Base-by-base conservation (phyloP, 768 basidiomycete species). In the Pleurotus tuoliensis region DNA sequence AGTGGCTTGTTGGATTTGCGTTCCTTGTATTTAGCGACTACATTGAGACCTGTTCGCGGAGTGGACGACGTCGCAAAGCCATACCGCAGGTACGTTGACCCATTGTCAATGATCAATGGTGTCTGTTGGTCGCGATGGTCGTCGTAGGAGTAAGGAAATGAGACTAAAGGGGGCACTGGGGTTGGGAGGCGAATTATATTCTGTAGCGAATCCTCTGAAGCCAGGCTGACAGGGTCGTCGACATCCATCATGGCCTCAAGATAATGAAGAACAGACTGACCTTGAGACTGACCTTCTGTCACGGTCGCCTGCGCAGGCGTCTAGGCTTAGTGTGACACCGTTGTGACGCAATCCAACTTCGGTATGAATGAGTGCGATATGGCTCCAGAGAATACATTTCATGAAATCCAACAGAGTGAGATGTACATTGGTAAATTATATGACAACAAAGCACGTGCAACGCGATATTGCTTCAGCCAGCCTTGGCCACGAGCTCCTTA, bases 21-120 rank as follows among this genome's bases (percentile, higher is more conserved):
- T 63, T 98, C 97, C 69, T 92, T 92, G 73, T 91, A 98, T 66
- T 88, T 89, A 51, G 94, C 82, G 15, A 94, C 77, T 43, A 87
- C 81, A 63, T 94, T 95, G 1, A 82, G 75, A 34, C 82, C 82
- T 13, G 78, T 73, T 38, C 79, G 82, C 0, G 92, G 92, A 0
- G 67, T 66, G 2, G 70, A 40, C 2, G 81, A 81, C 3, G 80
- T 83, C 22, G 86, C 83, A 70, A 93, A 96, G 12, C 93, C 94
- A 71, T 89, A 96, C 50, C 92, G 83, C 40, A 95, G 75, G 48
- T 74, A 82, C 27, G 87, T 90, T 5, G 94, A 84, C 58, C 94
- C 94, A 63, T 95, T 94, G 78, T 96, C 94, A 63, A 95, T 89
- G 62, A 93, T 79, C 58, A 95, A 82, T 0, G 92, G 89, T 0